Evolutionary conservation across 805 yeast species (phyloP), one percentile per base, ranked within the genome.

Genomic region (Metschnikowia dekortorum): DNA sequence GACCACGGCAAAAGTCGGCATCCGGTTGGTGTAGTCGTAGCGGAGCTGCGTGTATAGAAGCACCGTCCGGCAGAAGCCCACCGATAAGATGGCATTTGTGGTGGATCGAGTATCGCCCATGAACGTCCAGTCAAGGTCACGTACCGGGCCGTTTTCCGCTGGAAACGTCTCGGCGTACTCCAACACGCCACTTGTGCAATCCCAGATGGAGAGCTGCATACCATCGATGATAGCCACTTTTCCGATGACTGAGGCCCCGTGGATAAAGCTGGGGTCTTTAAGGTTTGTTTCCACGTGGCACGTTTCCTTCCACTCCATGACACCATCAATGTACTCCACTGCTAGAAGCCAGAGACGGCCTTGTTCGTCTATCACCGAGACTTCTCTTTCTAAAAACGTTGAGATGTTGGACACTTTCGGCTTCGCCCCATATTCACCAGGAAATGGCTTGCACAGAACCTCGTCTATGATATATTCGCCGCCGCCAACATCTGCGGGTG

Each of bases 81-180:
- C 83, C 0, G 96, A 85, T 31, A 91, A 70, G 6, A 91, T 80
- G 39, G 90, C 85, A 34, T 81, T 56, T 8, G 66, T 51, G 3
- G 79, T 50, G 71, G 76, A 10, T 73, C 74, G 1, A 85, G 44
- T 43, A 14, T 66, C 59, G 37, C 66, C 66, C 6, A 70, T 82
- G 47, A 85, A 79, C 0, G 96, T 87, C 97, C 97, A 91, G 67
- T 91, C 97, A 29, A 91, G 71, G 63, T 90, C 97, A 26, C 74
- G 66, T 7, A 90, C 81, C 13, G 52, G 40, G 1, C 76, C 73
- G 41, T 58, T 46, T 3, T 56, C 61, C 4, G 54, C 55, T 1
- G 66, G 62, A 52, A 73, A 78, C 2, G 54, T 49, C 55, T 81
- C 82, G 40, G 71, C 73, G 57, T 80, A 86, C 61, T 87, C 96